Evolutionary conservation across 768 basidiomycete species (phyloP).

Genomic region (Boletus coccyginus): DNA sequence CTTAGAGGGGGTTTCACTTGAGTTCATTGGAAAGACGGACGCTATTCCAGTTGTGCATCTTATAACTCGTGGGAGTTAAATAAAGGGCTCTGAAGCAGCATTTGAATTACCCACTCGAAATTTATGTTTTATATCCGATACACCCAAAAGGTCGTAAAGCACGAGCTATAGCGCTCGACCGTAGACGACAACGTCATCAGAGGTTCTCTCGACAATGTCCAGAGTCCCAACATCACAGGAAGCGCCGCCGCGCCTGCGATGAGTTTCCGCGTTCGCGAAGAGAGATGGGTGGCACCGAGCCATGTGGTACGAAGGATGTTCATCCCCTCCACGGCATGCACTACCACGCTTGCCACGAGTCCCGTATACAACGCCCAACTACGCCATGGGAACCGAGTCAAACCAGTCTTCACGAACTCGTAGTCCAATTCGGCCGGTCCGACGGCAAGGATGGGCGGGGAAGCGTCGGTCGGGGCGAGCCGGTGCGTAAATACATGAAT

Average conservation of each 20-base stretch:
- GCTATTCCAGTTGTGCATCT: background rate
- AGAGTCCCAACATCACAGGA: constrained; percentile 58
- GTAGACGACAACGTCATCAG: constrained; percentile 52
- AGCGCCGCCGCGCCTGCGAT: constrained; percentile 38
- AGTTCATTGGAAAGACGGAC: background rate
- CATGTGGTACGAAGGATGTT: constrained; percentile 52
- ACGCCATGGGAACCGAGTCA: constrained; percentile 58
- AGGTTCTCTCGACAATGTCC: constrained; percentile 53
- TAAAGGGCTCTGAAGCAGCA: background rate
- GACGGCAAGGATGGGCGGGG: constrained; percentile 42
- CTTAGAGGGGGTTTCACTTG: background rate
- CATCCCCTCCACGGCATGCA: constrained; percentile 66
- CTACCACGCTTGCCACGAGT: constrained; percentile 50
- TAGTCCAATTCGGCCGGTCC: constrained; percentile 79
- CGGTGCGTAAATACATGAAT: constrained; percentile 73
- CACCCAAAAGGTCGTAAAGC: constrained; percentile 42
- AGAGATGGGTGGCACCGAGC: constrained; percentile 14
- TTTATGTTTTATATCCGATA: constrained; percentile 41
- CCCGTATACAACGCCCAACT: constrained; percentile 63
- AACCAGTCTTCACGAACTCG: constrained; percentile 75
- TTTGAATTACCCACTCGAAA: background rate
- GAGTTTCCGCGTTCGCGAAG: constrained; percentile 25
- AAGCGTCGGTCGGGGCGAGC: constrained; percentile 42
- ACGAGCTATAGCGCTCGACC: constrained; percentile 48
- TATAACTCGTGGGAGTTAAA: background rate